Percentiles rank a stretch among this genome's conserved stretches.
Conservation (phyloP, 2,329 filamentous ascomycete genomes). For the Westerdykella ornata region DNA sequence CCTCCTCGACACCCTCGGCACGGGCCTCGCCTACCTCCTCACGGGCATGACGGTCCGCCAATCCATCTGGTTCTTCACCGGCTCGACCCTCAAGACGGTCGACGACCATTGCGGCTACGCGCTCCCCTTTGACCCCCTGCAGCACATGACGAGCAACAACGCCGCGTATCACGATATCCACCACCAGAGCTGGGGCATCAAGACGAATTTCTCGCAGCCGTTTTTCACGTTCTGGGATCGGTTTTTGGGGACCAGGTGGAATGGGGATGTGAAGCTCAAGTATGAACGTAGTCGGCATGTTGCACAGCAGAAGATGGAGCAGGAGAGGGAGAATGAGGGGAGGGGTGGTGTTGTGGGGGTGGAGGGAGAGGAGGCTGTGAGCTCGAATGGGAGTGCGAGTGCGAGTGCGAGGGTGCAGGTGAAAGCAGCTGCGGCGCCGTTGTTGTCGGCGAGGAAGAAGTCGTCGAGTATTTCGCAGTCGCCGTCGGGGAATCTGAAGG, state of each 20-base stretch:
- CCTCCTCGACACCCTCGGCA: conserved; percentile 82
- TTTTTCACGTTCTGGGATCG: conserved; percentile 96
- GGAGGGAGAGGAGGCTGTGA: conserved; percentile 10
- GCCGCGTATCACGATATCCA: conserved; percentile 96
- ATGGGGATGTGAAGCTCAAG: conserved; percentile 52
- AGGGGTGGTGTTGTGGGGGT: conserved; percentile 9
- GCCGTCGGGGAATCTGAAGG: conserved; percentile 39
- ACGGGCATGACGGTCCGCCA: conserved; percentile 79
- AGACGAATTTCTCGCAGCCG: conserved; percentile 84
- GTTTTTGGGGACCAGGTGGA: conserved; percentile 75
- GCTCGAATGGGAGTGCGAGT: conserved; percentile 17
- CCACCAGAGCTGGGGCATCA: conserved; percentile 98
- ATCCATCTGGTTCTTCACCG: conserved; percentile 81
- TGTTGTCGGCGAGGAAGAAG: conserved; percentile 34
- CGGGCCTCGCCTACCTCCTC: conserved; percentile 74
- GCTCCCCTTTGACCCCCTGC: conserved; percentile 92
- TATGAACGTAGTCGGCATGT: conserved; percentile 52
- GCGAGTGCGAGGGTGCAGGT: conserved; percentile 22
- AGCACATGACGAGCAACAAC: conserved; percentile 89
- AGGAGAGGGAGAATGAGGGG: conserved; percentile 37
- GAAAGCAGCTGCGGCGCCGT: conserved; percentile 33
- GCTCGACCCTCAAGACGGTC: conserved; percentile 89
- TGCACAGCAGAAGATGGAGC: conserved; percentile 52
- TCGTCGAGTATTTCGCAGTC: conserved; percentile 34
- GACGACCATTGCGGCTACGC: conserved; percentile 96